Percentiles rank a stretch among this genome's conserved stretches.
These are phyloP conservation scores for Fonsecaea erecta DNA, from an alignment of 2,329 filamentous ascomycete genomes.

Conservation along the genomic window DNA sequence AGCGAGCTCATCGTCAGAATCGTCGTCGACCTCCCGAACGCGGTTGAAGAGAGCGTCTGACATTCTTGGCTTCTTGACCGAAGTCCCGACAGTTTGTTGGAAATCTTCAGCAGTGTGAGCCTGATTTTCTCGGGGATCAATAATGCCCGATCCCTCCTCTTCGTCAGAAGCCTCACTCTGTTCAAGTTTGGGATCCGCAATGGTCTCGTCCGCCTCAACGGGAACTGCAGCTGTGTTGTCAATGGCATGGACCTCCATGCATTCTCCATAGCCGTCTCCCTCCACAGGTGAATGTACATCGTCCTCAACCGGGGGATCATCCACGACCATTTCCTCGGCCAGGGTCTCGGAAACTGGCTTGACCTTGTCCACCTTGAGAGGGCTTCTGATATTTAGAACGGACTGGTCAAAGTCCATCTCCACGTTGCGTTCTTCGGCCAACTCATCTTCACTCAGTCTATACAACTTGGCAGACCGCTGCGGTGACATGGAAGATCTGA, in stretches of 20 bases:
- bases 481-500: conserved; percentile 36
- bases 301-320: neutral
- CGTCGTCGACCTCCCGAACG: conserved; percentile 24
- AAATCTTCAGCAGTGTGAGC: neutral
- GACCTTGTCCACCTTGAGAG: conserved; percentile 31
- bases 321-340: neutral
- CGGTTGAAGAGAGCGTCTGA: conserved; percentile 25
- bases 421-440: conserved; percentile 21
- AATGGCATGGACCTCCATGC: neutral
- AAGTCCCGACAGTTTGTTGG: neutral
- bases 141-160: neutral
- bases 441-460: conserved; percentile 34
- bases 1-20: conserved; percentile 41
- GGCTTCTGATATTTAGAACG: conserved; percentile 35
- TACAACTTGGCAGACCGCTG: conserved; percentile 30
- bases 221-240: neutral
- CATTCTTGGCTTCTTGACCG: conserved; percentile 20
- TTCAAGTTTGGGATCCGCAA: conserved; percentile 29
- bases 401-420: conserved; percentile 38
- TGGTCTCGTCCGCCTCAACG: conserved; percentile 24
- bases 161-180: conserved; percentile 25
- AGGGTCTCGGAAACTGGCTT: conserved; percentile 32
- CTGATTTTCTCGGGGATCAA: neutral
- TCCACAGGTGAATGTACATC: conserved; percentile 2
- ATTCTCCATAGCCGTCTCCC: neutral